phyloP scores from a whole-genome alignment of 805 yeast species.

The Peterozyma toletana region DNA sequence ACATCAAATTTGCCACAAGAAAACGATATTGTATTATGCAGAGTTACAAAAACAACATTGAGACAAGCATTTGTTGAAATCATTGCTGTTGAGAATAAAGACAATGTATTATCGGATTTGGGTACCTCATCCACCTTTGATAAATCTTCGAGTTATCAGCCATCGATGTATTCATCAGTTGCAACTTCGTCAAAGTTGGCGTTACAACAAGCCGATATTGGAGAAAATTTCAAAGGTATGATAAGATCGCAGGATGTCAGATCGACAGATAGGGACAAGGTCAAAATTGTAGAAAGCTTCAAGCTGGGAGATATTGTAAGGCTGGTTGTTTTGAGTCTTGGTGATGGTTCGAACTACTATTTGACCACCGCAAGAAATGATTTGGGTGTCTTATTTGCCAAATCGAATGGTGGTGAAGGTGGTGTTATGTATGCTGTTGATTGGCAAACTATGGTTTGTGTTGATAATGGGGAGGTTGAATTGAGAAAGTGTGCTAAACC shows the following conservation, averaged over 20 bases:
- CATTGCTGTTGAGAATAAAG: conserved; percentile 31
- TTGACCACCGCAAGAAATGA: conserved; percentile 86
- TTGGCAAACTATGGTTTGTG: conserved; percentile 91
- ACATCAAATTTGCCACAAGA: conserved; percentile 61
- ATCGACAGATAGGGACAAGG: conserved; percentile 85
- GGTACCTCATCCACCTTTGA: conserved; percentile 22
- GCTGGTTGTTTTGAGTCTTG: conserved; percentile 77
- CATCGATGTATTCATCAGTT: conserved; percentile 15
- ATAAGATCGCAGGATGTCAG: conserved; percentile 85
- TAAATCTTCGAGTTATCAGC: neutral
- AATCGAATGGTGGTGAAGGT: conserved; percentile 60
- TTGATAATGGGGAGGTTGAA: conserved; percentile 67
- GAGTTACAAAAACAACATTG: conserved; percentile 57
- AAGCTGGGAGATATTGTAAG: conserved; percentile 90
- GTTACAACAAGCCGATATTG: conserved; percentile 59
- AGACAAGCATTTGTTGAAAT: conserved; percentile 79
- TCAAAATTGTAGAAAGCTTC: conserved; percentile 70
- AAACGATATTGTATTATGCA: conserved; percentile 74
- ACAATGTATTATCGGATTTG: conserved; percentile 32
- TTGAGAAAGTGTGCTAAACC: conserved; percentile 91
- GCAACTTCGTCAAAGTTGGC: conserved; percentile 31
- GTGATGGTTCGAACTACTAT: conserved; percentile 91
- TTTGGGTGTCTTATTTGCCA: conserved; percentile 89
- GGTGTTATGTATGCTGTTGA: conserved; percentile 81
- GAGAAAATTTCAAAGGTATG: conserved; percentile 84